Conservation (phyloP, 2,329 filamentous ascomycete species). For the Herpotrichia juniperi region DNA sequence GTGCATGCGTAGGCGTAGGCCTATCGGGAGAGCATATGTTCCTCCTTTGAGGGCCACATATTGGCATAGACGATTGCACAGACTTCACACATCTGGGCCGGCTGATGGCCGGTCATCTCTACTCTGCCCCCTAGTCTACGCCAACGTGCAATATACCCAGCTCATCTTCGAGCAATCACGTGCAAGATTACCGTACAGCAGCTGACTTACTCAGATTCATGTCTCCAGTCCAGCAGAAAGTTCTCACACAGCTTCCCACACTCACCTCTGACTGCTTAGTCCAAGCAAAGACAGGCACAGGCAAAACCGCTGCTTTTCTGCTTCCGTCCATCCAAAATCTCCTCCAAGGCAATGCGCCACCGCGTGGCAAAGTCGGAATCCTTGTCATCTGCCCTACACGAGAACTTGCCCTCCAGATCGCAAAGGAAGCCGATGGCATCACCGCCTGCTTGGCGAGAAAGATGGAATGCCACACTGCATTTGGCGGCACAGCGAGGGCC, state of each 20-base stretch:
- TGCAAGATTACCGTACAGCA: neutral
- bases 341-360: conserved; percentile 39
- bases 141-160: neutral
- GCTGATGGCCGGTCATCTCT: neutral
- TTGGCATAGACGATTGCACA: neutral
- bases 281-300: conserved; percentile 59
- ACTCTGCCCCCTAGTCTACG: neutral
- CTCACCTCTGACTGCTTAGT: conserved; percentile 60
- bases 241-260: conserved; percentile 57
- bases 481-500: conserved; percentile 47
- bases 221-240: conserved; percentile 62
- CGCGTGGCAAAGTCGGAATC: conserved; percentile 50
- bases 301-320: conserved; percentile 57
- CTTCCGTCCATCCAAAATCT: conserved; percentile 56
- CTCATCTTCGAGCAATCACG: neutral
- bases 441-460: conserved; percentile 47
- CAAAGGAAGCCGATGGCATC: conserved; percentile 52
- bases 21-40: neutral
- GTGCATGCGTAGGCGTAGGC: neutral
- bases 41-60: neutral
- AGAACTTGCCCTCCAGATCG: conserved; percentile 58
- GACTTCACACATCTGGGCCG: neutral
- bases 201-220: conserved; percentile 45
- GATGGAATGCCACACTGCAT: conserved; percentile 54
- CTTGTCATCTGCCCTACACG: conserved; percentile 56